Evolutionary conservation across 305 asterid genomes (phyloP), one percentile per base, ranked within the genome.

Genomic region (Striga hermonthica): DNA sequence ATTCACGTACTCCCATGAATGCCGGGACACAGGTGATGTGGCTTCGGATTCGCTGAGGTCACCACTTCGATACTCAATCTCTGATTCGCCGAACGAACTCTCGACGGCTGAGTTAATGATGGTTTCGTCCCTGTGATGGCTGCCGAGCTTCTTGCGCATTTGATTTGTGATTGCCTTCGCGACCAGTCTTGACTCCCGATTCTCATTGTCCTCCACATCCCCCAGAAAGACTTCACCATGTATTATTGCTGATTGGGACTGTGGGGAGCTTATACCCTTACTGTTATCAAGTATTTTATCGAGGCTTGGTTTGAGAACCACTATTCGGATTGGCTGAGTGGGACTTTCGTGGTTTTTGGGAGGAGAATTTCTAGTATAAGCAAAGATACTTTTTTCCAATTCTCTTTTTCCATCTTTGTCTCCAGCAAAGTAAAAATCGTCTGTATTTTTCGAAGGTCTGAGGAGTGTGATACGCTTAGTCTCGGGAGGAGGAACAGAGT

Each of bases 391-490:
- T 44, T 75, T 47, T 77, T 78, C 9, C 36, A 15, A n/a, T 48
- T 48, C 11, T 52, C 76, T 79, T 59, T 77, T 86, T 50, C 81
- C 84, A 52, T 76, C 80, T 72, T 64, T 82, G 78, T 71, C 62
- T 72, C 75, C 83, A 76, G 74, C 36, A 73, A 76, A 45, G 77
- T 73, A 75, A 60, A 67, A 74, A 72, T 64, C 70, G 57, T 82
- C 90, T 53, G 75, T 74, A 78, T 76, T 70, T 80, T 88, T 88
- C 14, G 96, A 86, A 55, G 99, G 99, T 78, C 71, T 84, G 69
- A 94, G 98, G 68, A 94, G 91, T 43, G 99, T 94, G 71, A 94
- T 94, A 38, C 95, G 80, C 72, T 80, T 94, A 50, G 87, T 81
- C 78, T 83, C 99, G 7, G 88, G 74, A 57, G 83, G 80, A 74